These are phyloP conservation scores for Colletotrichum destructivum DNA, from an alignment of 2,329 filamentous ascomycete species.

Conservation along the genomic window DNA sequence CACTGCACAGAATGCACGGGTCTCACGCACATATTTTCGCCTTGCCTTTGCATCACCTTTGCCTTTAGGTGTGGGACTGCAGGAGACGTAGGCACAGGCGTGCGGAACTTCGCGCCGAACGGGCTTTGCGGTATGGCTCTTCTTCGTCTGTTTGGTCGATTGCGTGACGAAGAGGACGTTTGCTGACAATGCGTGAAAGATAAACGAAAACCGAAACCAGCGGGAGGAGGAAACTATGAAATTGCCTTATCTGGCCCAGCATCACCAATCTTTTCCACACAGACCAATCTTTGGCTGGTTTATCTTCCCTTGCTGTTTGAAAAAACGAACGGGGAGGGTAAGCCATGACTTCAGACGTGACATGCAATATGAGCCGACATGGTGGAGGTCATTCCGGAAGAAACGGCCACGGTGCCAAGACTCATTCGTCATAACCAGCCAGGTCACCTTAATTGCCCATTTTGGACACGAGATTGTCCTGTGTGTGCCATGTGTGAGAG, in stretches of 20 bases:
- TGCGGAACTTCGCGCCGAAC: neutral
- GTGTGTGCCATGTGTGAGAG: neutral
- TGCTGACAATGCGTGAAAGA: too few relatives aligned
- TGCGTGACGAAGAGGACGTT: too few relatives aligned
- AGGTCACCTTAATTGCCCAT: neutral
- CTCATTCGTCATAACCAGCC: neutral
- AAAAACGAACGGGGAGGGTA: neutral
- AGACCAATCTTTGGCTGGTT: too few relatives aligned
- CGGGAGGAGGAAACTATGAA: too few relatives aligned
- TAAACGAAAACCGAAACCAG: too few relatives aligned
- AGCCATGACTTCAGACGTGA: neutral
- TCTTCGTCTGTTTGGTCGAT: neutral
- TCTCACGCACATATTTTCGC: neutral
- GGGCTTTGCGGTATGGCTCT: neutral
- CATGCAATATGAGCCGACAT: neutral
- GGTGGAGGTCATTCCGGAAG: neutral
- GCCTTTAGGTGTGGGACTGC: neutral
- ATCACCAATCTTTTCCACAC: too few relatives aligned
- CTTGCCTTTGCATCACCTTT: neutral
- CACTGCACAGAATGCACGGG: neutral
- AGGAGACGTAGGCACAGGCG: neutral
- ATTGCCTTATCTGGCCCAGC: too few relatives aligned
- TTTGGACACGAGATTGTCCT: neutral
- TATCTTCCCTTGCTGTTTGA: too few relatives aligned
- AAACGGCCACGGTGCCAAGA: constrained; percentile 8